Percentiles rank a stretch among this genome's conserved stretches.
phyloP scores from a whole-genome alignment of 2,329 filamentous ascomycete species.

The Aspergillus latus region DNA sequence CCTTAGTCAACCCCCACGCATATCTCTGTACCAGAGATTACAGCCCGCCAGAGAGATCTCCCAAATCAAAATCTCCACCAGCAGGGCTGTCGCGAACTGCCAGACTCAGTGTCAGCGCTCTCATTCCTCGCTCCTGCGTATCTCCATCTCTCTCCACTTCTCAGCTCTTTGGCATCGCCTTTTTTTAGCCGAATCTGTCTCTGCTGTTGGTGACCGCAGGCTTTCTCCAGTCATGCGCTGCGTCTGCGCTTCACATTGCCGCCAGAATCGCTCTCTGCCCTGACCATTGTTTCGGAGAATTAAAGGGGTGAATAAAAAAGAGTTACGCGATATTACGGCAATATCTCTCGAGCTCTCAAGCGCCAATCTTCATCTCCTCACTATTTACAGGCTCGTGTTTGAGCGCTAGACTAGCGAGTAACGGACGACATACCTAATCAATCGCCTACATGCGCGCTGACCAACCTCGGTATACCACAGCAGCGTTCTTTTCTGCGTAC shows the following conservation, averaged over 20 bases:
- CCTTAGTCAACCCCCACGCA: constrained; percentile 9
- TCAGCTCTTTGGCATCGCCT: background rate
- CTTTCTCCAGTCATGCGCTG: constrained; percentile 23
- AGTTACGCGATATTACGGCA: constrained; percentile 18
- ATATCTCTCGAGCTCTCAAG: constrained; percentile 8
- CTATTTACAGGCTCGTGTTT: constrained; percentile 9
- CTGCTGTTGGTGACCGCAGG: constrained; percentile 5
- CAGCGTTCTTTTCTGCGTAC: constrained; percentile 6
- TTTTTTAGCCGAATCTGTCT: background rate
- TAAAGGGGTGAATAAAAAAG: constrained; percentile 4
- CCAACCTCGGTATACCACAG: constrained; percentile 14
- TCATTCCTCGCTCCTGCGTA: constrained; percentile 7
- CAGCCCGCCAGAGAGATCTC: constrained; percentile 11
- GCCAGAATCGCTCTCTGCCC: constrained; percentile 18
- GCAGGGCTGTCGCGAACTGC: constrained; percentile 15
- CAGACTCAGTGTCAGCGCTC: background rate
- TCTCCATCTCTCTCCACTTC: constrained; percentile 1
- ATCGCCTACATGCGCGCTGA: constrained; percentile 34
- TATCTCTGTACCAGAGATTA: constrained; percentile 3
- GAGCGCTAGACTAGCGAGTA: background rate
- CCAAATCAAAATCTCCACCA: constrained; percentile 17
- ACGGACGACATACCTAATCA: constrained; percentile 2
- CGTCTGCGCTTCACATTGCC: constrained; percentile 19
- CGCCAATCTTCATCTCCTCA: background rate
- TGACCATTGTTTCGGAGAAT: constrained; percentile 18